phyloP scores from a whole-genome alignment of 257 asterid species.

The Solanum tarapatanum region DNA sequence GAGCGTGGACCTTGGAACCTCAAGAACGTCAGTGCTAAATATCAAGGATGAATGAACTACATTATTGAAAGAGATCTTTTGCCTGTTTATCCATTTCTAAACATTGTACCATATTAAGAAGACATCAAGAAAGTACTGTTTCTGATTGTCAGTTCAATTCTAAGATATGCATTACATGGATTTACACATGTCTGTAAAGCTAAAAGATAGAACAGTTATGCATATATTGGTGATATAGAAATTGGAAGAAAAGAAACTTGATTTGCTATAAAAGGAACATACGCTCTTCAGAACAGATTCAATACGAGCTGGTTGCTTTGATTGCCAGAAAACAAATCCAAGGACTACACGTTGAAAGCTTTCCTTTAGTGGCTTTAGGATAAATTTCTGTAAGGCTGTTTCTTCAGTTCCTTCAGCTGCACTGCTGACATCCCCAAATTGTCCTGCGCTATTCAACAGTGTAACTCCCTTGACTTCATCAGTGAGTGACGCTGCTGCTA shows the following conservation, averaged over 20 bases:
- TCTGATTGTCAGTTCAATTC: not conserved
- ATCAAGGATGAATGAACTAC: not conserved
- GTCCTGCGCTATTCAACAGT: constrained; percentile 78
- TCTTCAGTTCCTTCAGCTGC: constrained; percentile 39
- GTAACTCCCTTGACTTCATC: constrained; percentile 78
- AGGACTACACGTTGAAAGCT: constrained; percentile 69
- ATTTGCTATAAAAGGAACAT: constrained; percentile 7
- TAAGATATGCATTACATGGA: not conserved
- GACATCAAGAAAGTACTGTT: not conserved
- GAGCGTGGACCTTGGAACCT: not conserved
- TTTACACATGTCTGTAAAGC: not conserved
- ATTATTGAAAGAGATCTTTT: not conserved
- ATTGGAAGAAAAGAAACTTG: not conserved
- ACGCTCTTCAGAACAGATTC: constrained; percentile 85
- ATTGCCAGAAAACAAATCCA: constrained; percentile 89
- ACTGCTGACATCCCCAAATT: constrained; percentile 55
- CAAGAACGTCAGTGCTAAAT: not conserved
- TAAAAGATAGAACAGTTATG: not conserved
- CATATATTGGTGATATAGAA: not conserved
- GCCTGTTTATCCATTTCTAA: not conserved
- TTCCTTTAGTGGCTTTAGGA: constrained; percentile 68
- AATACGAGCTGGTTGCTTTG: constrained; percentile 83
- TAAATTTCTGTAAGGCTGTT: constrained; percentile 33
- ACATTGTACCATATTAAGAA: not conserved
- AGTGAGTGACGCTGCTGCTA: constrained; percentile 52